Base-by-base conservation (phyloP, 805 yeast genomes). In the Starmerella davenportii region DNA sequence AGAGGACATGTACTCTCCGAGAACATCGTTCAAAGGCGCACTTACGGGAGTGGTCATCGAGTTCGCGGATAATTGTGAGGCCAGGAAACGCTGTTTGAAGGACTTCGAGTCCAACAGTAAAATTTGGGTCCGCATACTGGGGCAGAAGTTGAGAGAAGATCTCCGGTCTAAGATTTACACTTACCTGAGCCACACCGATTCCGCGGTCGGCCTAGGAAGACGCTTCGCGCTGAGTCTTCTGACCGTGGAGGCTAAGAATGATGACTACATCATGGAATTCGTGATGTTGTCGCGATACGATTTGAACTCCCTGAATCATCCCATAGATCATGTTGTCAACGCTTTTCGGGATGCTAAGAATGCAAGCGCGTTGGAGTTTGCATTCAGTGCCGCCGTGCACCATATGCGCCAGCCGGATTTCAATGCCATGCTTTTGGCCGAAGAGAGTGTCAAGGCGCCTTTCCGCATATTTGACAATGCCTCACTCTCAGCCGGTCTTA, bases 181-280 rank as follows among this genome's bases (percentile, higher is more conserved):
- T 0, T 90, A 87, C 51, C 70, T 84, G 3, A 66, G 47, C 9
- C 44, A 34, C 15, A 18, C 41, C 3, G 37, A 36, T 13, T 38
- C 81, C 1, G 34, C 34, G 4, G 35, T 19, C 13, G 50, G 49
- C n/a, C 74, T 69, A 51, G 96, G 96, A 39, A 76, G 84, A 36
- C 76, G 93, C 0, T 80, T 87, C 64, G 96, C 98, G 0, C 61
- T 85, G 41, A 90, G 80, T 47, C 69, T 82, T 4, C 25, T 45
- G 34, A 15, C 47, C 27, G 68, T 69, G 40, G 58, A 56, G 20
- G 70, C 81, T 1, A 64, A 77, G 25, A 30, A 30, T 30, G 50
- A 43, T 19, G 45, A 45, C 37, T 42, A 43, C 32, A 37, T 46
- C 20, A 24, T 46, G 9, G 45, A 46, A 33, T 46, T 32, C 29